Conservation (phyloP, 2,329 filamentous ascomycete species). For the Ophiocordyceps camponoti-saundersi region DNA sequence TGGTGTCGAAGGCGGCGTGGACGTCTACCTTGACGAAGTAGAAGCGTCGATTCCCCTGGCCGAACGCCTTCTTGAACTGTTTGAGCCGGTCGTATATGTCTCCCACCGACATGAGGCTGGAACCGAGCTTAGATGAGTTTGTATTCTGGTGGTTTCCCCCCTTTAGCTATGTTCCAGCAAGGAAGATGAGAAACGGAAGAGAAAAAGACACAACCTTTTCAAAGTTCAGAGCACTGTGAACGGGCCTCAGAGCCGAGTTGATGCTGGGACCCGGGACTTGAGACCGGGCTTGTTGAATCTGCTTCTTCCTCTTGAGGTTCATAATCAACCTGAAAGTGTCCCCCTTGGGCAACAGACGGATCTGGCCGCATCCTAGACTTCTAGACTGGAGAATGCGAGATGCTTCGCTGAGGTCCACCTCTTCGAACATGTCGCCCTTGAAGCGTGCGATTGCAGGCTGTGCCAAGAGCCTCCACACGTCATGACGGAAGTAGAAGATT, state of each 20-base stretch:
- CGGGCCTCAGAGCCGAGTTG: constrained; percentile 43
- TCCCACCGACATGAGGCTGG: constrained; percentile 63
- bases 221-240: constrained; percentile 60
- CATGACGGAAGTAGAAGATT: constrained; percentile 88
- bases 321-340: constrained; percentile 66
- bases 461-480: constrained; percentile 66
- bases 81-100: constrained; percentile 65
- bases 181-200: neutral
- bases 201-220: constrained; percentile 44
- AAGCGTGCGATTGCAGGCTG: constrained; percentile 54
- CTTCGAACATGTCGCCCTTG: constrained; percentile 61
- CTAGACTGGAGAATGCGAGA: constrained; percentile 41
- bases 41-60: constrained; percentile 23
- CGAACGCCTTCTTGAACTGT: constrained; percentile 41
- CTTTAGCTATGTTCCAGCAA: too few relatives aligned
- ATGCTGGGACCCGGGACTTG: constrained; percentile 35
- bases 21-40: constrained; percentile 94
- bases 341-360: constrained; percentile 72
- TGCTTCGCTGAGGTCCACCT: constrained; percentile 44
- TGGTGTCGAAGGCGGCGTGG: constrained; percentile 83
- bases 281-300: constrained; percentile 37
- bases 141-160: constrained; percentile 10
- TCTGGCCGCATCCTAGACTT: constrained; percentile 56
- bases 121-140: constrained; percentile 49
- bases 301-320: constrained; percentile 56